These are phyloP conservation scores for Mycena haematopus DNA, from an alignment of 768 basidiomycete genomes.

Conservation along the genomic window DNA sequence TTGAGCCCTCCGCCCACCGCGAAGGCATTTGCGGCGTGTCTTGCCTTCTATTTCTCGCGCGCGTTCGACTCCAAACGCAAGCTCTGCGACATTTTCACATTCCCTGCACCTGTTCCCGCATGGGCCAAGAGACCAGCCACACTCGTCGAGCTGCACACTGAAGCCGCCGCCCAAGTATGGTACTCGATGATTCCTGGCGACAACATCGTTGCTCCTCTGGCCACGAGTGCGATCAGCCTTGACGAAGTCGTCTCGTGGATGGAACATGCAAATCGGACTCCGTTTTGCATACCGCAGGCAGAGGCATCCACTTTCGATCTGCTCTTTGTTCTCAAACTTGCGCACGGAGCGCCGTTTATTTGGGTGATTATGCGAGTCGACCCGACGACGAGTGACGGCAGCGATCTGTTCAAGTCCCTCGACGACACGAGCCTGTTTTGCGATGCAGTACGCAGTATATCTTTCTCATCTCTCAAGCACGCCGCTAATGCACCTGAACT, in stretches of 20 bases:
- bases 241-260: not conserved
- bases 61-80: not conserved
- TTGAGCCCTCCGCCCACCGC: not conserved
- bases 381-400: not conserved
- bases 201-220: not conserved
- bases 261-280: not conserved
- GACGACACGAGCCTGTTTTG: not conserved
- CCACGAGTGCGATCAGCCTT: not conserved
- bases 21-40: not conserved
- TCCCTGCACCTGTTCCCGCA: not conserved
- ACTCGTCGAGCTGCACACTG: not conserved
- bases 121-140: not conserved
- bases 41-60: not conserved
- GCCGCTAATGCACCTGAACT: not conserved
- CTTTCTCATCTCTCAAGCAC: not conserved
- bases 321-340: not conserved
- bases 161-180: not conserved
- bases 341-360: not conserved
- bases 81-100: not conserved
- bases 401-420: not conserved
- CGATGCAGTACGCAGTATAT: not conserved
- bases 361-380: not conserved
- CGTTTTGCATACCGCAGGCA: not conserved
- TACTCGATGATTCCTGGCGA: not conserved
- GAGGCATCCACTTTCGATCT: not conserved